Evolutionary conservation across 2,329 filamentous ascomycete species (phyloP), one percentile per base, ranked within the genome.

Genomic region (Ophiostoma angusticollis): DNA sequence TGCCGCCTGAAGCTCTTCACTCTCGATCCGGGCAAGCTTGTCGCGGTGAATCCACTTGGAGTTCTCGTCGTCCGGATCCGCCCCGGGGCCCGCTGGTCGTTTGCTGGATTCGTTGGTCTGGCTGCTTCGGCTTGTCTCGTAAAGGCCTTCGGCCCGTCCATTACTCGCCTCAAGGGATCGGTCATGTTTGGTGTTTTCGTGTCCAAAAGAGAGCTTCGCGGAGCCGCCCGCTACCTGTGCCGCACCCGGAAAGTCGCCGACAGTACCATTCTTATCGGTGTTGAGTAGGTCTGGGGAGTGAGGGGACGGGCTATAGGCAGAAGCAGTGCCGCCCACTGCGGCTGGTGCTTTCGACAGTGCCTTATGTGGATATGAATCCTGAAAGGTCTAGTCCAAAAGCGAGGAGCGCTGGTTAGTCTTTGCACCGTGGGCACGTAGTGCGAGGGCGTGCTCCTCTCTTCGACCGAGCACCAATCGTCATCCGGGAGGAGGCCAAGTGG

Each of bases 31-130:
- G 39, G 81, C 83, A 45, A 91, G 62, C 60, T 89, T 89, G 59
- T 91, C 84, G 41, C 84, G 68, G 53, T 91, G 84, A 50, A 91
- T 89, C 84, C 84, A 91, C 57, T 84, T 80, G 23, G 77, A 81
- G 44, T 74, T 68, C 44, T 80, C 77, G 24, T 65, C 60, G 24
- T 66, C 61, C 8, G 48, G 48, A 24, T 47, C 39, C 28, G 56
- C 51, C 18, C 60, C 54, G 32, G 52, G 52, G 23, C 51, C 54
- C 29, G 39, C 45, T 30, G 47, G 47, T 35, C 45, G 49, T 30
- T 47, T 52, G 40, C 41, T 45, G 6, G 45, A 31, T 8, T 47
- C 49, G 14, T 5, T 28, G 11, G 31, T 9, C 13, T 19, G n/a
- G 13, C 22, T 29, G 17, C 28, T 39, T 13, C 25, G 41, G n/a